A percentile compares a stretch with the other conserved stretches of the same genome.
Evolutionary conservation across 2,329 filamentous ascomycete genomes (phyloP).

Genomic region (Aspergillus sp.): DNA sequence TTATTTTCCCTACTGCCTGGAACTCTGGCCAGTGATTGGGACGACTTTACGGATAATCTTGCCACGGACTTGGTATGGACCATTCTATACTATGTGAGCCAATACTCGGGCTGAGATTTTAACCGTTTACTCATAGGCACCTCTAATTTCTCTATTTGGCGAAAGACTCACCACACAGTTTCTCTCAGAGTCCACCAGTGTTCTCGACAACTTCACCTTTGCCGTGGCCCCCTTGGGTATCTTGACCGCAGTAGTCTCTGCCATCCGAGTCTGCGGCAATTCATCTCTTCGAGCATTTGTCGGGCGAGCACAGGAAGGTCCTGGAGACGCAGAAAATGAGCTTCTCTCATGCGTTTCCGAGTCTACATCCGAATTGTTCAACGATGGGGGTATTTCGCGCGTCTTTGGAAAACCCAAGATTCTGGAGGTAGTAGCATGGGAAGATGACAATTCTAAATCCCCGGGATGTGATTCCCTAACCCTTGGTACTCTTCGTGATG

Average conservation of each 20-base stretch:
- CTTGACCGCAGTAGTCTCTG: slow-evolving; percentile 39
- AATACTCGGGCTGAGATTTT: not conserved
- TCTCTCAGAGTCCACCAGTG: slow-evolving; percentile 39
- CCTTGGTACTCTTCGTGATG: slow-evolving; percentile 24
- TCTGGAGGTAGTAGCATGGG: slow-evolving; percentile 36
- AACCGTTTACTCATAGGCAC: slow-evolving; percentile 17
- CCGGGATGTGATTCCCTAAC: slow-evolving; percentile 13
- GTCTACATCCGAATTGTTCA: slow-evolving; percentile 44
- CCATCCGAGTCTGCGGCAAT: slow-evolving; percentile 44
- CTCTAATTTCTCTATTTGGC: slow-evolving; percentile 40
- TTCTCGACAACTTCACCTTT: slow-evolving; percentile 44
- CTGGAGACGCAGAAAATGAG: slow-evolving; percentile 37
- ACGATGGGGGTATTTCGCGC: slow-evolving; percentile 34
- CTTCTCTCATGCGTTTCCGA: slow-evolving; percentile 45
- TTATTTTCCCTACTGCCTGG: slow-evolving; percentile 12
- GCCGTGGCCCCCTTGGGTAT: slow-evolving; percentile 45
- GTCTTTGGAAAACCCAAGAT: slow-evolving; percentile 31
- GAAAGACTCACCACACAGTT: slow-evolving; percentile 47
- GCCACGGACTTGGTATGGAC: slow-evolving; percentile 32
- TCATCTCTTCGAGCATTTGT: slow-evolving; percentile 41
- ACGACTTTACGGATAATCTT: slow-evolving; percentile 36
- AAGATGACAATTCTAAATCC: slow-evolving; percentile 33
- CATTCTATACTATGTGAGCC: not conserved
- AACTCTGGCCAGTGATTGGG: slow-evolving; percentile 26
- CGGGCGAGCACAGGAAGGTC: slow-evolving; percentile 42